phyloP scores from a whole-genome alignment of 2,329 filamentous ascomycete genomes.

The Scytalidium lignicola region DNA sequence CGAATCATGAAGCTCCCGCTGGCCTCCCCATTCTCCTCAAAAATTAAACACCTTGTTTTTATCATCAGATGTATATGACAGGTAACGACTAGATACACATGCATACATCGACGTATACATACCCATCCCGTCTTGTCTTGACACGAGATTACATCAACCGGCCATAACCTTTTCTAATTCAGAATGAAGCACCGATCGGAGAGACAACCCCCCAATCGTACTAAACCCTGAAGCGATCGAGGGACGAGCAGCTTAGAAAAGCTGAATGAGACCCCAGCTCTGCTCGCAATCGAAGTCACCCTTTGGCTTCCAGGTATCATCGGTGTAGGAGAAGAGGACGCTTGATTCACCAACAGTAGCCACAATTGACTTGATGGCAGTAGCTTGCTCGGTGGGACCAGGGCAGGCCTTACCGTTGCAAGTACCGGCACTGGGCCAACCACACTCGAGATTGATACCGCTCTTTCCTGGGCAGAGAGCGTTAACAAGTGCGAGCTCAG shows the following conservation, averaged over 20 bases:
- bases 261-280: constrained; percentile 58
- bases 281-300: constrained; percentile 71
- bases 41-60: not conserved
- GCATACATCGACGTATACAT: not conserved
- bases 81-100: not conserved
- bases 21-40: not conserved
- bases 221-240: too few relatives aligned
- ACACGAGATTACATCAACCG: not conserved
- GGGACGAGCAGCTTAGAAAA: constrained; percentile 10
- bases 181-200: too few relatives aligned
- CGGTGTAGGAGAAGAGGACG: constrained; percentile 75
- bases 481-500: constrained; percentile 68
- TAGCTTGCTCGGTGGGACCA: constrained; percentile 59
- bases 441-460: constrained; percentile 81
- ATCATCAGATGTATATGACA: not conserved
- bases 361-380: constrained; percentile 68
- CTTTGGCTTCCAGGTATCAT: constrained; percentile 77
- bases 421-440: constrained; percentile 72
- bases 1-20: not conserved
- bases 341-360: constrained; percentile 59
- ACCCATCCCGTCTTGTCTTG: not conserved
- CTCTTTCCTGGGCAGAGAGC: constrained; percentile 65
- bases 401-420: constrained; percentile 71
- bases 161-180: not conserved
- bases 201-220: too few relatives aligned